Percentiles rank a stretch among this genome's conserved stretches.
Conservation (phyloP, 495 filamentous ascomycete genomes). For the Cercophora scortea region DNA sequence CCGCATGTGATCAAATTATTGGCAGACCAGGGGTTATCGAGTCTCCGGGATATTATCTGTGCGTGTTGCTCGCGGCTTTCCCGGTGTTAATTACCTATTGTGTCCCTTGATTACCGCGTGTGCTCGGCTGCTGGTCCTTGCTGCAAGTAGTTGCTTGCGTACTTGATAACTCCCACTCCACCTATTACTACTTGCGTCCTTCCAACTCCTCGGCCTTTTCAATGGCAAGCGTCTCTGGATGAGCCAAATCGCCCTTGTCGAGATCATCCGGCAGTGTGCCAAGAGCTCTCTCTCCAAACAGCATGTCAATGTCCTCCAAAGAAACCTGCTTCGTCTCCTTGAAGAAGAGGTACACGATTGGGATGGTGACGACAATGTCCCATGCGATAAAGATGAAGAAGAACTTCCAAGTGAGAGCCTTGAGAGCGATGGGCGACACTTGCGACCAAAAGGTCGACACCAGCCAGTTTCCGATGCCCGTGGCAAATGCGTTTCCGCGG, state of each 20-base stretch:
- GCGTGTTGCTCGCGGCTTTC: no score
- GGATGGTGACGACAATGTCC: slow-evolving; percentile 22
- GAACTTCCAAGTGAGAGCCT: slow-evolving; percentile 35
- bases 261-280: slow-evolving; percentile 35
- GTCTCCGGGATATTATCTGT: no score
- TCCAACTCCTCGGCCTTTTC: background rate
- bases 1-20: no score
- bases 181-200: background rate
- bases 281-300: slow-evolving; percentile 43
- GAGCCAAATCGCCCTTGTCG: slow-evolving; percentile 6
- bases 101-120: no score
- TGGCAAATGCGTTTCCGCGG: slow-evolving; percentile 40
- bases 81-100: no score
- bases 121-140: no score
- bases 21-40: no score
- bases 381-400: slow-evolving; percentile 36
- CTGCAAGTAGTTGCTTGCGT: no score
- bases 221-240: background rate
- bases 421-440: slow-evolving; percentile 40
- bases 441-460: slow-evolving; percentile 44
- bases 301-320: slow-evolving; percentile 49
- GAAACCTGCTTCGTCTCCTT: slow-evolving; percentile 49
- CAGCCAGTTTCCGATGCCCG: slow-evolving; percentile 43
- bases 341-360: slow-evolving; percentile 45
- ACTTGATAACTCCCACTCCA: no score